A percentile compares a stretch with the other conserved stretches of the same genome.
These are phyloP conservation scores for Penicillium sp. DNA, from an alignment of 2,329 filamentous ascomycete genomes.

Conservation along the genomic window DNA sequence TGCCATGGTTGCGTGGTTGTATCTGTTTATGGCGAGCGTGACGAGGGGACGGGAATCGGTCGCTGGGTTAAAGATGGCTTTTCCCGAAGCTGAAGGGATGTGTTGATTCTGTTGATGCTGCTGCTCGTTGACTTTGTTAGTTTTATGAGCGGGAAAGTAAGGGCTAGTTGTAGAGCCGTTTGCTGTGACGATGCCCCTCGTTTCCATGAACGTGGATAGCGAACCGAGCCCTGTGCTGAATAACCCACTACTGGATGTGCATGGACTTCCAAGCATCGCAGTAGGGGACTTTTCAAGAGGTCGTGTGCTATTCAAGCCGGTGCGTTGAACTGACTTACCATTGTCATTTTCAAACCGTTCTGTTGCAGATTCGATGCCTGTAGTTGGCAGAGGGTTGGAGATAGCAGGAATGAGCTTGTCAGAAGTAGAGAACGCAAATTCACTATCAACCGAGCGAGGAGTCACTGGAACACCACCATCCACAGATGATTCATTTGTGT, in stretches of 20 bases:
- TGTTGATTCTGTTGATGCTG: background rate
- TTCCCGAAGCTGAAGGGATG: background rate
- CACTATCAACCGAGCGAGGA: too few relatives aligned
- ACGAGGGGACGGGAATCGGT: background rate
- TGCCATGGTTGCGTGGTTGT: background rate
- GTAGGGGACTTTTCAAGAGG: background rate
- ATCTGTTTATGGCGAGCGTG: background rate
- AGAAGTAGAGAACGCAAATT: too few relatives aligned
- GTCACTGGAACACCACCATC: background rate
- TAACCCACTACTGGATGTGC: background rate
- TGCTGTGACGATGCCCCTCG: slow-evolving; percentile 40
- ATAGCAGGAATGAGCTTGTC: too few relatives aligned
- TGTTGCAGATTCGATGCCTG: background rate
- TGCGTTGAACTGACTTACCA: background rate
- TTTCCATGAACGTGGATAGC: slow-evolving; percentile 53
- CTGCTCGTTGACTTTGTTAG: background rate
- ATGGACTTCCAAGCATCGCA: background rate
- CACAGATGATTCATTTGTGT: background rate
- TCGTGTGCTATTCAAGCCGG: background rate
- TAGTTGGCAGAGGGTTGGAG: background rate
- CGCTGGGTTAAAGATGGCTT: background rate
- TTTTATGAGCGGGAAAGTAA: background rate
- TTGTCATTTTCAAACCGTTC: background rate
- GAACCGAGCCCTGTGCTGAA: slow-evolving; percentile 35
- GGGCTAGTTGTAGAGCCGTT: slow-evolving; percentile 17